These are phyloP conservation scores for Inosperma sp. DNA, from an alignment of 768 basidiomycete species.

Conservation along the genomic window DNA sequence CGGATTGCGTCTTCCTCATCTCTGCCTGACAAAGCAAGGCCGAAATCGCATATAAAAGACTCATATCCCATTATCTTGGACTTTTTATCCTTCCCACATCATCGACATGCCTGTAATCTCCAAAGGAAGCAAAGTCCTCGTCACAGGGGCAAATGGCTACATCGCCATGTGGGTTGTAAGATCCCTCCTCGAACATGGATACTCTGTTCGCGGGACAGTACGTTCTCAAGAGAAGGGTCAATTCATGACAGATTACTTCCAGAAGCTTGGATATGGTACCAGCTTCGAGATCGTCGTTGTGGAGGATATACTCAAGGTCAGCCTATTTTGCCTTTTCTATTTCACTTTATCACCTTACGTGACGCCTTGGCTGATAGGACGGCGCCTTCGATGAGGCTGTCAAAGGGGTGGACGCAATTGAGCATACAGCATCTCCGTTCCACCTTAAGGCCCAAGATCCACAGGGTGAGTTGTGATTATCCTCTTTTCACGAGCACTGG, in stretches of 20 bases:
- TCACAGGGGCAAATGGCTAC: constrained; percentile 56
- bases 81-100: no score
- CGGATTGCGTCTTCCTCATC: no score
- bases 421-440: constrained; percentile 66
- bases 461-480: constrained; percentile 20
- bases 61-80: no score
- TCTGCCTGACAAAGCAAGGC: no score
- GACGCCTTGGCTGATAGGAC: constrained; percentile 30
- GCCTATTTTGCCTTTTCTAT: background rate
- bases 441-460: constrained; percentile 44
- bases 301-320: constrained; percentile 51
- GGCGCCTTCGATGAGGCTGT: constrained; percentile 78
- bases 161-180: constrained; percentile 54
- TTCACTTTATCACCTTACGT: background rate
- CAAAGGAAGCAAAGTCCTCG: constrained; percentile 37
- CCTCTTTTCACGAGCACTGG: no score
- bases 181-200: constrained; percentile 56
- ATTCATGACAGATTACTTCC: constrained; percentile 50
- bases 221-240: constrained; percentile 54
- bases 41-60: no score
- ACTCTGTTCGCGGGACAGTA: constrained; percentile 60
- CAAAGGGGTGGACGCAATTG: constrained; percentile 67
- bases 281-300: constrained; percentile 64
- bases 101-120: constrained; percentile 27
- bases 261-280: constrained; percentile 40